Evolutionary conservation across 768 basidiomycete species (phyloP).

Genomic region (Pleurotus cornucopiae): DNA sequence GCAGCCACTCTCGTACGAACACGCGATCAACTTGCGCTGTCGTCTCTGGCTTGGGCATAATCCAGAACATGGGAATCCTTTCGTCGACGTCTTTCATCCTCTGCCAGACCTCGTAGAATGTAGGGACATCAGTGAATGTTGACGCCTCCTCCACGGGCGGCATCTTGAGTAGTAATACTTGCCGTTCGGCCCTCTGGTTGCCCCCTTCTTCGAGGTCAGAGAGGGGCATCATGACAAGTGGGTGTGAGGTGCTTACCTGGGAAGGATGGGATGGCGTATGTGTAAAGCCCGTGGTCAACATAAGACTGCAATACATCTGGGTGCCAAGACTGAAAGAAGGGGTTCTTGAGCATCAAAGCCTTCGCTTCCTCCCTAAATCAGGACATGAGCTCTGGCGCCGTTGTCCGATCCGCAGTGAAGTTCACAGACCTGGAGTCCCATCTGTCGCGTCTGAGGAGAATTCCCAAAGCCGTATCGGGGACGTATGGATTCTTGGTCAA

Average conservation of each 20-base stretch:
- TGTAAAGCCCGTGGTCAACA: conserved; percentile 51
- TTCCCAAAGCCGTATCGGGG: conserved; percentile 31
- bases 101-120: conserved; percentile 37
- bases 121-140: conserved; percentile 49
- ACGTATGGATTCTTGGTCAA: conserved; percentile 10
- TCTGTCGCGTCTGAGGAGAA: conserved; percentile 51
- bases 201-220: too few species aligned
- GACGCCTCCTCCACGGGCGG: conserved; percentile 60
- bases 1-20: too few species aligned
- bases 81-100: conserved; percentile 39
- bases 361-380: conserved; percentile 55
- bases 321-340: conserved; percentile 75
- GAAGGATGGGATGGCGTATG: not conserved
- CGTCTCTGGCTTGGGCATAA: conserved; percentile 35
- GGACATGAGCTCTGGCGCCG: too few species aligned
- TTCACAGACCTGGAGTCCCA: conserved; percentile 57
- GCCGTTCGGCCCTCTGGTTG: conserved; percentile 10
- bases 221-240: too few species aligned
- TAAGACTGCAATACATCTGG: conserved; percentile 58
- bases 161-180: conserved; percentile 64
- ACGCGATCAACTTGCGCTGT: not conserved
- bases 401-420: too few species aligned
- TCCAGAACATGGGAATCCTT: conserved; percentile 48
- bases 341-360: conserved; percentile 38
- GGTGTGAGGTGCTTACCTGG: too few species aligned